Base-by-base conservation (phyloP, 176 grass and related monocot species). In the Miscanthus lutarioriparius region DNA sequence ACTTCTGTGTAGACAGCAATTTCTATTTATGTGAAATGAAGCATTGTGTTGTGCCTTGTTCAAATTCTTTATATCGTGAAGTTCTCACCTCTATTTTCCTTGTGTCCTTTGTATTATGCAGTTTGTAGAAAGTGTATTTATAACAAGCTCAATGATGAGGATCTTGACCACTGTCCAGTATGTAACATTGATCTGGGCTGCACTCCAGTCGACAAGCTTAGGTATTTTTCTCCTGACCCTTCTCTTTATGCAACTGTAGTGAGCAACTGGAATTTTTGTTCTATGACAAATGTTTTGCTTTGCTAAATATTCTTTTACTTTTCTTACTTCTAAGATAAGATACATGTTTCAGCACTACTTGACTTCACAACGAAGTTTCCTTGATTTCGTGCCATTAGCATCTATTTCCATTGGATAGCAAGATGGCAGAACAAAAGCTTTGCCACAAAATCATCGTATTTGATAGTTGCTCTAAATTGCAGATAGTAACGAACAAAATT, bases 111-210 rank as follows among this genome's bases (percentile, higher is more conserved):
- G 44, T 37, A 74, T 82, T 67, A 32, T 79, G 43, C 91, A 97
- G 94, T 97, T 92, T 97, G 94, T 89, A 89, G 89, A 74, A 94
- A 93, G 81, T 97, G 94, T 86, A 97, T 97, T 59, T 84, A 87
- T 88, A 84, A 84, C 64, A 97, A 91, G 79, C 89, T 94, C 53
- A 79, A 85, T 71, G 87, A 89, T 58, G 94, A 94, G 61, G 94
- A 94, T 38, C 37, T 81, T 20, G 90, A 95, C n/a, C 78, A 68
- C 54, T 97, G 94, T 64, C 94, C 94, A 78, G 85, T 88, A 80
- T 97, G 94, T 76, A 84, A 86, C 75, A 91, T 90, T 86, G 87
- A 92, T 88, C 87, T 97, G 23, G 94, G 94, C 53, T 89, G 82
- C 12, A 17, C 87, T 41, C 89, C 94, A 47, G 8, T 67, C 25